Evolutionary conservation across 23 red algal genomes (phyloP), one percentile per base, ranked within the genome.

Genomic region (Chondrus crispus): DNA sequence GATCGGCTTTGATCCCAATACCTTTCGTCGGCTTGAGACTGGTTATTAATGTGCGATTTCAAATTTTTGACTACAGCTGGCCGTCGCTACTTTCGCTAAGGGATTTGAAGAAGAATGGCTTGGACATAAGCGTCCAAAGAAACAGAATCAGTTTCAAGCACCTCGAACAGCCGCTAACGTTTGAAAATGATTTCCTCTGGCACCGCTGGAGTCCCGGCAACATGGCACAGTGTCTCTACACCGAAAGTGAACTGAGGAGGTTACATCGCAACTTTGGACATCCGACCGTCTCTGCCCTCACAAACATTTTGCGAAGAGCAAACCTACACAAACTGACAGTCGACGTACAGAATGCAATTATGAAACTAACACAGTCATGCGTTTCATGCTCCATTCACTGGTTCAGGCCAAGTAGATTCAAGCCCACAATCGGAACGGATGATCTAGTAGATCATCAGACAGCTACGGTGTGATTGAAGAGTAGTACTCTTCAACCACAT

Each of bases 61-160:
- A 52, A 42, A 73, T 88, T 18, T 13, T 88, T 28, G 37, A 60
- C 32, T 66, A 78, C 37, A 79, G 42, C 32, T 36, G 64, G 0
- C 44, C 70, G 10, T 62, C 85, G 14, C 41, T 89, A 66, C 70
- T 78, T 7, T 62, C 49, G 12, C 75, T 89, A 51, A 77, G 42
- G n/a, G 68, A 89, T 70, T 77, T 79, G 85, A 79, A 78, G 37
- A 45, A 89, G 3, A 79, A 89, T 63, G 48, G 85, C 16, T 22
- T 89, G 16, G 69, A 89, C 22, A 51, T 78, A 43, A 78, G 48
- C 18, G 70, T 79, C 38, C 85, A 89, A 20, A 66, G 78, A 12
- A 57, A 79, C 51, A 4, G 37, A 24, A 18, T 82, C 44, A 33
- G 44, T 55, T 36, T 33, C 48, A 43, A 2, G 2, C 0, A 82